phyloP scores from a whole-genome alignment of 192 early-diverging fungal species.

The Coemansia sp. region DNA sequence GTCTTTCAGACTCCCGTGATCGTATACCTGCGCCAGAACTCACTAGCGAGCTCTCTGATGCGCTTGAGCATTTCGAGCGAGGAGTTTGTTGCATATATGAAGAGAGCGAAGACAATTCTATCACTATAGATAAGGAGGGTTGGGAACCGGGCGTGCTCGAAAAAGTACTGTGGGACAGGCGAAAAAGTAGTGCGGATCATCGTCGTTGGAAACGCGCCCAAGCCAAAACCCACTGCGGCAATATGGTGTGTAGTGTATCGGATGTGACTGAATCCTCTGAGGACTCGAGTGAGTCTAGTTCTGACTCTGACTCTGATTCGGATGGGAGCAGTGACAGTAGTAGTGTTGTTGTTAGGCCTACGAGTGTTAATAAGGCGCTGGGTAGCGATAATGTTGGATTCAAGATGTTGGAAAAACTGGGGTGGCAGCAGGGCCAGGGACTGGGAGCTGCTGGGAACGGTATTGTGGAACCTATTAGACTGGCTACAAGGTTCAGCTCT shows the following conservation, averaged over 20 bases:
- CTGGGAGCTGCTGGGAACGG: constrained; percentile 42
- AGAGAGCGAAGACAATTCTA: constrained; percentile 16
- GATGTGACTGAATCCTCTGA: constrained; percentile 12
- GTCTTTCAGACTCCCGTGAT: constrained; percentile 12
- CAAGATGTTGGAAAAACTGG: constrained; percentile 44
- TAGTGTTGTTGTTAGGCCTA: background rate
- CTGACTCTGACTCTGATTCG: constrained; percentile 10
- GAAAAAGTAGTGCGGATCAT: constrained; percentile 21
- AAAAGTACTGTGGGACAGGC: constrained; percentile 36
- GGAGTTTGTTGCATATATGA: constrained; percentile 45
- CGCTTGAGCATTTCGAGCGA: constrained; percentile 24
- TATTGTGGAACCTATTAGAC: constrained; percentile 44
- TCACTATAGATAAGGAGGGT: constrained; percentile 36
- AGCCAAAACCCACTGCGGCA: constrained; percentile 2
- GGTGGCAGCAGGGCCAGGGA: constrained; percentile 51
- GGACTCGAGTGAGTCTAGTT: background rate
- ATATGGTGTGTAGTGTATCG: background rate
- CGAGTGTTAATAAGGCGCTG: constrained; percentile 34
- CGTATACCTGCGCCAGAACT: background rate
- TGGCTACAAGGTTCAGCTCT: constrained; percentile 36
- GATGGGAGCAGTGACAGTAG: constrained; percentile 15
- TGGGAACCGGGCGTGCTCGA: constrained; percentile 41
- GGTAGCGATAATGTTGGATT: constrained; percentile 53
- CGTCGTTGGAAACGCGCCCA: constrained; percentile 26
- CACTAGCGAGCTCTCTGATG: constrained; percentile 24